Base-by-base conservation (phyloP, 345 rosid genomes). In the Sisymbrium irio region DNA sequence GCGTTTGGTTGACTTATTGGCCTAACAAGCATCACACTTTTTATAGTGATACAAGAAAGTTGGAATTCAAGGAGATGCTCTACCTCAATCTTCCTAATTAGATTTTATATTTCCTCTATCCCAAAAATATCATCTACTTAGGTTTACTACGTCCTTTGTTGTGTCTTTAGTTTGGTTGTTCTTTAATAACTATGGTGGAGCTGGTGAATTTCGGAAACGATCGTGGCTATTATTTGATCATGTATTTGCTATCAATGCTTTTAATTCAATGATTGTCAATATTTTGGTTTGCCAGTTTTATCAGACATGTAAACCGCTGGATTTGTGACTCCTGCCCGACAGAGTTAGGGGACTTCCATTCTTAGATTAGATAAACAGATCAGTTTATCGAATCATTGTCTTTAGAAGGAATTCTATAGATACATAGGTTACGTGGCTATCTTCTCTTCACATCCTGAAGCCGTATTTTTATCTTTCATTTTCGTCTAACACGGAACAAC, bases 1-100 rank as follows among this genome's bases (percentile, higher is more conserved):
- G 93, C 77, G 92, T 93, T 82, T 91, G 95, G 90, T 53, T 91
- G 65, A 93, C 96, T 25, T 93, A 93, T 80, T 91, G 94, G 98
- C 98, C 97, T 44, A 89, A 93, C 35, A 93, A 85, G 75, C 81
- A 86, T 41, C 86, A 81, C 69, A 84, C 96, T 8, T 85, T 83
- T 50, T 83, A 91, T 42, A 83, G 65, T 54, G 98, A 91, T 65
- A 91, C 98, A 35, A 76, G 93, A 81, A 91, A 82, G 78, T 44
- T 88, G 49, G 92, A 94, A 62, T 91, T 94, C 42, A 82, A 76
- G 70, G 98, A 94, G 76, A 81, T 67, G 27, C 77, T 91, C 57
- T 70, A 81, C 49, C 84, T 94, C 28, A 73, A 82, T 25, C 75
- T 91, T 61, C 81, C 82, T 56, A 27, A 27, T 27, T 88, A 82